phyloP scores from a whole-genome alignment of 345 rosid genomes.

The Arabidopsis thaliana region DNA sequence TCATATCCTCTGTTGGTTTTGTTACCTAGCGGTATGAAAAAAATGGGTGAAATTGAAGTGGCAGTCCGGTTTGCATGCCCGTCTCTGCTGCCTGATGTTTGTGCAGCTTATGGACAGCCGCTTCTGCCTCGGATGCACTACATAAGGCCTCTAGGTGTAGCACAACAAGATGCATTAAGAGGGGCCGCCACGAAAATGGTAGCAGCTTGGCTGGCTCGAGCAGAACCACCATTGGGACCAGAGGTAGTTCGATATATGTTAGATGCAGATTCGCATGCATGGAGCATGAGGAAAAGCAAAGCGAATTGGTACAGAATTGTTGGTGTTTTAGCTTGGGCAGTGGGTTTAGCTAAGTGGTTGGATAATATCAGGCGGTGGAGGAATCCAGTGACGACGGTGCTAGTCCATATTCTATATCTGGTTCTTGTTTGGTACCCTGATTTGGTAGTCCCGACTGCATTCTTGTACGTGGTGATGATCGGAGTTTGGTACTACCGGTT shows the following conservation, averaged over 20 bases:
- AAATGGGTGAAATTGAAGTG: conserved; percentile 95
- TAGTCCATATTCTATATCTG: conserved; percentile 79
- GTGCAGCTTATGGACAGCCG: conserved; percentile 79
- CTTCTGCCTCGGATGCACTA: conserved; percentile 94
- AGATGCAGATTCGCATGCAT: conserved; percentile 91
- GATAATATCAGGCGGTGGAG: conserved; percentile 84
- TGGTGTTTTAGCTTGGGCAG: conserved; percentile 89
- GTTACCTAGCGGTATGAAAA: conserved; percentile 70
- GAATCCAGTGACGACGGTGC: conserved; percentile 78
- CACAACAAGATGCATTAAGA: conserved; percentile 91
- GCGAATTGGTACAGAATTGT: conserved; percentile 95
- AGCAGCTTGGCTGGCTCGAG: conserved; percentile 77
- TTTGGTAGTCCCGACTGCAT: conserved; percentile 87
- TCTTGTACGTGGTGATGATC: conserved; percentile 73
- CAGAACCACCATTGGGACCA: conserved; percentile 85
- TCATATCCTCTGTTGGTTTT: conserved; percentile 82
- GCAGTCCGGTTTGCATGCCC: conserved; percentile 94
- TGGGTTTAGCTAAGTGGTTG: conserved; percentile 93
- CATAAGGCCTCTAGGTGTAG: conserved; percentile 89
- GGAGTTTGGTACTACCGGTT: conserved; percentile 96
- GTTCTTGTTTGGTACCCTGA: conserved; percentile 99
- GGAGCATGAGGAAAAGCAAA: conserved; percentile 99
- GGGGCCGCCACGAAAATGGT: conserved; percentile 93
- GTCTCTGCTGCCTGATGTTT: conserved; percentile 74
- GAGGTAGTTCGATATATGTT: conserved; percentile 93